A percentile compares a stretch with the other conserved stretches of the same genome.
Conservation (phyloP, 495 filamentous ascomycete species). For the Daldinia vernicosa region DNA sequence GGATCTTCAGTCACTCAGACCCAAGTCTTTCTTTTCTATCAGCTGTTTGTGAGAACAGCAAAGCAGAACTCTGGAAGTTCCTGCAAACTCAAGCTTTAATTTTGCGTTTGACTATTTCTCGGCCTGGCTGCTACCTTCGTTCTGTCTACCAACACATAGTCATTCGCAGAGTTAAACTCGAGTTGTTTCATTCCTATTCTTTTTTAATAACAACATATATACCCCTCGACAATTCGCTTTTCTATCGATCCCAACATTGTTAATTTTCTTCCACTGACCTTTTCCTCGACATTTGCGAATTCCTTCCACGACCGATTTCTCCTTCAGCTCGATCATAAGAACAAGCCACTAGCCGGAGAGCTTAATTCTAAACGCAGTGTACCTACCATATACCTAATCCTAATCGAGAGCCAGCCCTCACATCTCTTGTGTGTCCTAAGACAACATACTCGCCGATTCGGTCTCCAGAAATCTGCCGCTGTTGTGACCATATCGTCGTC, state of each 20-base stretch:
- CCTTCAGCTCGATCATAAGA: background rate
- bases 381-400: conserved; percentile 14
- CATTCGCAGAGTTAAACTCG: conserved; percentile 27
- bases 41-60: conserved; percentile 43
- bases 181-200: conserved; percentile 22
- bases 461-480: conserved; percentile 7
- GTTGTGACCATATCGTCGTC: conserved; percentile 26
- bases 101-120: conserved; percentile 18
- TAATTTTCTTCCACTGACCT: conserved; percentile 3
- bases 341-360: background rate
- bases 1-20: conserved; percentile 55
- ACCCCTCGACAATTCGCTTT: background rate
- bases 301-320: background rate
- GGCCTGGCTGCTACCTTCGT: conserved; percentile 30
- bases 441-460: conserved; percentile 9
- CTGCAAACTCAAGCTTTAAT: conserved; percentile 44
- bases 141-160: conserved; percentile 34
- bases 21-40: conserved; percentile 48
- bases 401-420: conserved; percentile 35
- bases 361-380: background rate
- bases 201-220: conserved; percentile 26
- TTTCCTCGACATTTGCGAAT: background rate
- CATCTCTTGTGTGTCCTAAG: conserved; percentile 5
- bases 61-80: conserved; percentile 65
- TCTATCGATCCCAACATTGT: conserved; percentile 14